A percentile compares a stretch with the other conserved stretches of the same genome.
Conservation (phyloP, 2,329 filamentous ascomycete species). For the Exophiala sp. region DNA sequence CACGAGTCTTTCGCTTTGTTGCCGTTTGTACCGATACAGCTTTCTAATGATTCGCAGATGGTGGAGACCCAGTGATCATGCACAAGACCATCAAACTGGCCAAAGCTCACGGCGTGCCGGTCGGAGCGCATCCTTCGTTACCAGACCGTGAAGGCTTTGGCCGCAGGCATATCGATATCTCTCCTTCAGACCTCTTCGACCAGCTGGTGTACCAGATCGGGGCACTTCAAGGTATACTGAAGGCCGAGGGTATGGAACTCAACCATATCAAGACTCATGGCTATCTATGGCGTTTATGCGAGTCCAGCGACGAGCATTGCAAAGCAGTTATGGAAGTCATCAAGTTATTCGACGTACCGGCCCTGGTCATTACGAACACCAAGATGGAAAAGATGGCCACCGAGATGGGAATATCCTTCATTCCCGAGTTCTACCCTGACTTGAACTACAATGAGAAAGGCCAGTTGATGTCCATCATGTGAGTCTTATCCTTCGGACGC, state of each 20-base stretch:
- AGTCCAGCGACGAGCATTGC: slow-evolving; percentile 47
- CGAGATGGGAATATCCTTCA: slow-evolving; percentile 50
- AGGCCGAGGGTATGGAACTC: slow-evolving; percentile 52
- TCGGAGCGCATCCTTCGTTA: slow-evolving; percentile 61
- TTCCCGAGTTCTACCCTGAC: slow-evolving; percentile 53
- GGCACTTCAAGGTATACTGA: slow-evolving; percentile 56
- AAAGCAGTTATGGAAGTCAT: slow-evolving; percentile 48
- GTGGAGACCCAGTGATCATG: slow-evolving; percentile 61
- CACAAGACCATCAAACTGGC: slow-evolving; percentile 55
- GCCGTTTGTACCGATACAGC: too few species aligned
- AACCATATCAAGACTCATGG: slow-evolving; percentile 63
- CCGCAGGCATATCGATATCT: slow-evolving; percentile 57
- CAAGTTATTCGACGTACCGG: slow-evolving; percentile 46
- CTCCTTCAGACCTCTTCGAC: slow-evolving; percentile 54
- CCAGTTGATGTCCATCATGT: slow-evolving; percentile 46
- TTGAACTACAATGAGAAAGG: slow-evolving; percentile 51
- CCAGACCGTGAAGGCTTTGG: slow-evolving; percentile 65
- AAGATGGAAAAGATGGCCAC: slow-evolving; percentile 51
- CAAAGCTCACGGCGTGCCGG: slow-evolving; percentile 53
- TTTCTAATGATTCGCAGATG: slow-evolving; percentile 22
- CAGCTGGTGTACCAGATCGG: slow-evolving; percentile 61
- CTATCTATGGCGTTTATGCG: slow-evolving; percentile 56
- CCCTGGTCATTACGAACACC: slow-evolving; percentile 55
- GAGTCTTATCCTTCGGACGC: neutral
- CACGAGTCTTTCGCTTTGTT: too few species aligned